phyloP scores from a whole-genome alignment of 495 filamentous ascomycete species.

The Hyaloscypha finlandica region DNA sequence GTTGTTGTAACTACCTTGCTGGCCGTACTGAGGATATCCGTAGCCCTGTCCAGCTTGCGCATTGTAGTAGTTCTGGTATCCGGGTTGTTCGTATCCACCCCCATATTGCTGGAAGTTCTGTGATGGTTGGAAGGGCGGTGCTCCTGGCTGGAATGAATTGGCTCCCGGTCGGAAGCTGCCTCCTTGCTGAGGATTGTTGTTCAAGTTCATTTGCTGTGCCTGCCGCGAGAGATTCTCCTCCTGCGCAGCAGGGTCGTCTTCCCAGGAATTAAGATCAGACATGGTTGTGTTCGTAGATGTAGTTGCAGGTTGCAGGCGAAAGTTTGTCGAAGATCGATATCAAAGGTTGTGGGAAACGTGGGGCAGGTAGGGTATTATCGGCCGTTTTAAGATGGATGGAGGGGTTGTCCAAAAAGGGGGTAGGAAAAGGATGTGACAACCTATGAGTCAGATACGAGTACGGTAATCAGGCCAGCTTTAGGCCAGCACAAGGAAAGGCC shows the following conservation, averaged over 20 bases:
- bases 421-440: not conserved
- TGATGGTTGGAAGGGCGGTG: slow-evolving; percentile 75
- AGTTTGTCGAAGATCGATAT: slow-evolving; percentile 9
- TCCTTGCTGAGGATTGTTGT: slow-evolving; percentile 51
- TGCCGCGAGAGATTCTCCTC: slow-evolving; percentile 83
- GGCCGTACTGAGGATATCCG: slow-evolving; percentile 54
- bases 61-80: slow-evolving; percentile 33
- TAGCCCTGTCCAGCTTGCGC: slow-evolving; percentile 29
- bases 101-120: slow-evolving; percentile 66
- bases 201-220: slow-evolving; percentile 74
- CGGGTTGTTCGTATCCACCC: slow-evolving; percentile 31
- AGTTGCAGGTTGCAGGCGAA: not conserved
- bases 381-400: slow-evolving; percentile 18
- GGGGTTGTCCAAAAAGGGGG: slow-evolving; percentile 7
- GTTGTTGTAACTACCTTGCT: slow-evolving; percentile 49
- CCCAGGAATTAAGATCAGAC: slow-evolving; percentile 92
- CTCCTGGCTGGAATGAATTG: slow-evolving; percentile 77
- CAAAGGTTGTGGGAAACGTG: slow-evolving; percentile 12
- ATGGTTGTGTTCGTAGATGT: slow-evolving; percentile 44
- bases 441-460: not conserved
- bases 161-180: slow-evolving; percentile 72
- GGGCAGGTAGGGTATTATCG: slow-evolving; percentile 11
- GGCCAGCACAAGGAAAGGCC: not conserved
- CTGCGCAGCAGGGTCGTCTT: slow-evolving; percentile 88
- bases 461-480: not conserved